Percentiles rank a stretch among this genome's conserved stretches.
phyloP scores from a whole-genome alignment of 2,329 filamentous ascomycete species.

The Elsinoe australis region DNA sequence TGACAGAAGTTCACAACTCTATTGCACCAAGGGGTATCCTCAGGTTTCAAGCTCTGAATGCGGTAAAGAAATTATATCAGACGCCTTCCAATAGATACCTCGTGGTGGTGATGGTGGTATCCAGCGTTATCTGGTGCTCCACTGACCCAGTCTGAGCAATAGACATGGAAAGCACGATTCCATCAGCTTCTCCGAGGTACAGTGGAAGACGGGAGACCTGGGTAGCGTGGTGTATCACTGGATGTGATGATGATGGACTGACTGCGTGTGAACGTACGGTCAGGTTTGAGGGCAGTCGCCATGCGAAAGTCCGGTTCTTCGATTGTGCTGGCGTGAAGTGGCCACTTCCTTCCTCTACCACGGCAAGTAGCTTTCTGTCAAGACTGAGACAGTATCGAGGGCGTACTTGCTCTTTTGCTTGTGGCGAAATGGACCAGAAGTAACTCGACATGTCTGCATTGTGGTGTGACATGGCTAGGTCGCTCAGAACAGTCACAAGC shows the following conservation, averaged over 20 bases:
- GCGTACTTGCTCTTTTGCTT: neutral
- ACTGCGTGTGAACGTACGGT: neutral
- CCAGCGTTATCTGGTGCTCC: neutral
- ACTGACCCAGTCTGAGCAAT: neutral
- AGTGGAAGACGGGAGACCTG: neutral
- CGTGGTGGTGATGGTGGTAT: neutral
- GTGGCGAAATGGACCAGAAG: slow-evolving; percentile 4
- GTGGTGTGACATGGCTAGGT: neutral
- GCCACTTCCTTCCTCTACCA: slow-evolving; percentile 2
- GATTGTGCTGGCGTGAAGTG: neutral
- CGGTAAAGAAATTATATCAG: too few relatives aligned
- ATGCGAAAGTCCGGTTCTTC: slow-evolving; percentile 4
- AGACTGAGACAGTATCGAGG: slow-evolving; percentile 3
- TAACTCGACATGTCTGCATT: neutral
- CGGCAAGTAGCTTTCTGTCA: neutral
- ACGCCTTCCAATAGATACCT: neutral
- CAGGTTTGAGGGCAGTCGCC: neutral
- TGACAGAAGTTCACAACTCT: too few relatives aligned
- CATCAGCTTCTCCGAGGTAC: slow-evolving; percentile 3
- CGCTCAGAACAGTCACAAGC: neutral
- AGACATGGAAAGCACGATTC: slow-evolving; percentile 4
- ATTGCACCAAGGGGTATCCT: too few relatives aligned
- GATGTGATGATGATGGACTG: neutral
- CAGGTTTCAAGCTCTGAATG: too few relatives aligned
- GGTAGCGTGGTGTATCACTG: too few relatives aligned